Evolutionary conservation across 164 flowering plant genomes (phyloP), one percentile per base, ranked within the genome.

Genomic region (Chimonanthus praecox): DNA sequence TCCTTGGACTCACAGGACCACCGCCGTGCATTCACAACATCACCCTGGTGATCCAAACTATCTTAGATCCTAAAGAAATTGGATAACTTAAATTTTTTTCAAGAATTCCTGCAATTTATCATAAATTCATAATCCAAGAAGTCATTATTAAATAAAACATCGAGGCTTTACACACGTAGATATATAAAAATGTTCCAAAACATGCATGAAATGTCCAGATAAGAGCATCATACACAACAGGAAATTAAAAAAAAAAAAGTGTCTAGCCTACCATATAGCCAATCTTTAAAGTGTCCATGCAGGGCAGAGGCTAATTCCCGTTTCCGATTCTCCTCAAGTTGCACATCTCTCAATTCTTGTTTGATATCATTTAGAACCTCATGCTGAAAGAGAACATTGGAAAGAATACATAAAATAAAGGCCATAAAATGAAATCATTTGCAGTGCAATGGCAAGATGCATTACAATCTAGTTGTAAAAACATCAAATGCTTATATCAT

Each of bases 271-370:
- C 99, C 92, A 77, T 92, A 91, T 74, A 96, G 79, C 99, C 99
- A 96, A 71, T 96, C 99, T 76, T 91, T 96, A 78, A 96, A 96
- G 81, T 84, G 85, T 8, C 85, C 79, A 77, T 96, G 99, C 68
- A 96, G 83, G 6, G 97, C 98, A 83, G 77, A 77, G 6, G 97
- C 87, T 62, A 96, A 73, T 80, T 96, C 99, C 47, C 90, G 84
- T 77, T 94, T 94, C 75, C 85, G 80, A 72, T 72, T 87, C 54
- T 96, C 98, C 76, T 92, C 98, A 75, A 96, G 92, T 20, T 87
- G 92, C n/a, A 86, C 77, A 73, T 94, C 97, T 83, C 82, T 86
- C 83, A 96, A 73, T 67, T 86, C 76, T 78, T 92, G 87, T 84
- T 90, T 96, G 50, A 87, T 82, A 72, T 94, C 98, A 76, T 73